phyloP scores from a whole-genome alignment of 2,329 filamentous ascomycete genomes.

The Pestalotiopsis sp. region DNA sequence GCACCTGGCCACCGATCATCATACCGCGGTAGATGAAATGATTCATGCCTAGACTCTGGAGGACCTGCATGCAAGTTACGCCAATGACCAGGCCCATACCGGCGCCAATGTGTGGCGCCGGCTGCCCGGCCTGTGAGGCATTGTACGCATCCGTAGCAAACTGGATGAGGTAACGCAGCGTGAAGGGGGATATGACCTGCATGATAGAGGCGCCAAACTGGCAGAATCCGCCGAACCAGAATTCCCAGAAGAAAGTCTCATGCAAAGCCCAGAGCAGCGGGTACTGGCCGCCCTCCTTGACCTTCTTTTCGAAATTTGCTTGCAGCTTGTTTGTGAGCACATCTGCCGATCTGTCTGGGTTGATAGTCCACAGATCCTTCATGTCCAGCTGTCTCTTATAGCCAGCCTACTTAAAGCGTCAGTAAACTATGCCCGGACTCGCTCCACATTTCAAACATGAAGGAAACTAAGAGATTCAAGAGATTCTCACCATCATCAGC shows the following conservation, averaged over 20 bases:
- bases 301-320: conserved; percentile 69
- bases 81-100: conserved; percentile 85
- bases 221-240: conserved; percentile 80
- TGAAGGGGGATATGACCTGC: conserved; percentile 83
- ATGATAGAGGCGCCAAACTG: conserved; percentile 73
- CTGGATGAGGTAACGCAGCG: conserved; percentile 81
- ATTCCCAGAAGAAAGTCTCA: conserved; percentile 84
- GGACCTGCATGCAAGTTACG: conserved; percentile 81
- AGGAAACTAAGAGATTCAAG: neutral
- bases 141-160: conserved; percentile 81
- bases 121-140: conserved; percentile 52
- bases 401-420: conserved; percentile 58
- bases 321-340: conserved; percentile 68
- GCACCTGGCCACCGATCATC: conserved; percentile 83
- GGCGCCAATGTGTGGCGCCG: conserved; percentile 69
- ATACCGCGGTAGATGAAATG: conserved; percentile 94
- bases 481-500: conserved; percentile 71
- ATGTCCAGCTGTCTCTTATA: conserved; percentile 83
- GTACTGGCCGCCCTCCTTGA: conserved; percentile 68
- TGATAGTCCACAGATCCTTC: conserved; percentile 88
- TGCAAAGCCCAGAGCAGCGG: conserved; percentile 81
- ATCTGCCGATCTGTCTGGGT: conserved; percentile 76
- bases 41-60: conserved; percentile 79
- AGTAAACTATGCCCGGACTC: neutral
- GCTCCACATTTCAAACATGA: conserved; percentile 10